Base-by-base conservation (phyloP, 805 yeast genomes). In the Zygoascus flipseniorum region DNA sequence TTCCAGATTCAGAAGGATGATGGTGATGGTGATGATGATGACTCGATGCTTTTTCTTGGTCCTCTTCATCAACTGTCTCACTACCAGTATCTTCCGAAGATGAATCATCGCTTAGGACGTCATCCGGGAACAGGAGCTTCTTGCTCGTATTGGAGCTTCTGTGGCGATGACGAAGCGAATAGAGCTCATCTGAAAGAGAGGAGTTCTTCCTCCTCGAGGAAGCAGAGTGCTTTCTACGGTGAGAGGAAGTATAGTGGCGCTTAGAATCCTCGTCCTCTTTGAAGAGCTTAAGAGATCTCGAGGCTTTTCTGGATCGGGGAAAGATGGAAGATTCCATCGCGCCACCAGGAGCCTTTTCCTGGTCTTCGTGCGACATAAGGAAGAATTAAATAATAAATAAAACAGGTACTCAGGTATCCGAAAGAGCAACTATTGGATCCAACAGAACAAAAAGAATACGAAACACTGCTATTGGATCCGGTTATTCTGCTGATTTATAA, bases 271-370 rank as follows among this genome's bases (percentile, higher is more conserved):
- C 64, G 45, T 62, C 57, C 31, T 65, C 70, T 47, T 63, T 64
- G 54, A 71, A 71, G 42, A 72, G 63, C 23, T 72, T 62, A 48
- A 71, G 58, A 18, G 72, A 67, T 50, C 65, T 62, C 43, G 74
- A 69, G 18, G 75, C 75, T 56, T 71, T 71, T 48, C 75, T 63
- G 31, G 67, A 60, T 11, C 62, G 53, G 8, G 60, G 58, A 31
- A 48, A 46, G 44, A 31, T 20, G 11, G 47, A 26, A 9, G 51
- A 19, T 31, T 31, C 26, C 11, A 47, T 13, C 19, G 3, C 28
- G 6, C 28, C 28, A 23, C 6, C 28, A 3, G 28, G 28, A 23
- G 28, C 6, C 28, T 23, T 23, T 23, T 23, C 28, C 28, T 23
- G 28, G 6, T 23, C 28, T 35, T 11, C 39, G 9, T 35, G 16